phyloP scores from a whole-genome alignment of 805 yeast genomes.

The Suhomyces tanzawaensis region DNA sequence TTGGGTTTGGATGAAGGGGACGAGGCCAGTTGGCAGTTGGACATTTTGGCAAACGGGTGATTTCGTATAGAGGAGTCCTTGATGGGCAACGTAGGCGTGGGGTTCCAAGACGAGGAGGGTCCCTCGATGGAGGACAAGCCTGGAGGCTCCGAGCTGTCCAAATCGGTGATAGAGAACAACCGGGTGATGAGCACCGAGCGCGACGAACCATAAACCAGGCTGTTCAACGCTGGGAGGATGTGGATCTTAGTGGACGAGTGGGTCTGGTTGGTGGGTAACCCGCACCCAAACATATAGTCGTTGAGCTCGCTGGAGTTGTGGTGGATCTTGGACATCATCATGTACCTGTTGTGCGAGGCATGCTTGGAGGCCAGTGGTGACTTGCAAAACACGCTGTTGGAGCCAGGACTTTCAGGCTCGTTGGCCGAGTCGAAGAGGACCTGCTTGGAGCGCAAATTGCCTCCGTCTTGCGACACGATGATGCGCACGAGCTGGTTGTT shows the following conservation, averaged over 20 bases:
- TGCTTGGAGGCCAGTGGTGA: slow-evolving; percentile 1
- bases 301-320: slow-evolving; percentile 47
- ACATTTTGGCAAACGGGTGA: slow-evolving; percentile 4
- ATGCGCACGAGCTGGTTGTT: slow-evolving; percentile 38
- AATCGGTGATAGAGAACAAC: slow-evolving; percentile 40
- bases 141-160: slow-evolving; percentile 3
- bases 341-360: slow-evolving; percentile 9
- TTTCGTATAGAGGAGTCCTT: slow-evolving; percentile 13
- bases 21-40: neutral
- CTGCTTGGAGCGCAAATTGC: slow-evolving; percentile 44
- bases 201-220: slow-evolving; percentile 28
- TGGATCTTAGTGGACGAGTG: slow-evolving; percentile 47
- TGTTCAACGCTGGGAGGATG: slow-evolving; percentile 41
- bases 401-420: slow-evolving; percentile 14
- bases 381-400: neutral
- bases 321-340: slow-evolving; percentile 28
- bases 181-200: slow-evolving; percentile 45
- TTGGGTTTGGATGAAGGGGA: slow-evolving; percentile 3
- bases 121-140: slow-evolving; percentile 3
- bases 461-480: slow-evolving; percentile 52
- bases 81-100: slow-evolving; percentile 39
- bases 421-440: slow-evolving; percentile 45
- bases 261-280: slow-evolving; percentile 48
- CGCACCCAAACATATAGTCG: slow-evolving; percentile 57
- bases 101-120: slow-evolving; percentile 36